phyloP scores from a whole-genome alignment of 2,329 filamentous ascomycete genomes.

The Colletotrichum somersetense region DNA sequence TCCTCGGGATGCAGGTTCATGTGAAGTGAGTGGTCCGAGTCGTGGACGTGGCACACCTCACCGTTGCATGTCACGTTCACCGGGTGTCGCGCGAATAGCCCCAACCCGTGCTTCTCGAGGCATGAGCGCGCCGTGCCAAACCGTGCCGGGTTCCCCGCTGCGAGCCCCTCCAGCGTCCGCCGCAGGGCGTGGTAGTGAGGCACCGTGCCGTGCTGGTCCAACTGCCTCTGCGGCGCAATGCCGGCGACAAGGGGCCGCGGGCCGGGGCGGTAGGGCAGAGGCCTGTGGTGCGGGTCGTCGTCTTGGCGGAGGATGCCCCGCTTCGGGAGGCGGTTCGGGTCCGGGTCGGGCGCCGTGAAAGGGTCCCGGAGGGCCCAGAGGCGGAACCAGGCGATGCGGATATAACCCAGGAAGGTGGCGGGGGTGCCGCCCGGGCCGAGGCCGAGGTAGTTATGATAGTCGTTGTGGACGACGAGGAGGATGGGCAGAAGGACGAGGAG shows the following conservation, averaged over 20 bases:
- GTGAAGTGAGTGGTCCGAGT: constrained; percentile 81
- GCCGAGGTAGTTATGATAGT: constrained; percentile 81
- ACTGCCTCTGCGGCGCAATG: constrained; percentile 85
- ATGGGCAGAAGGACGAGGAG: constrained; percentile 64
- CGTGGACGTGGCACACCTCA: constrained; percentile 87
- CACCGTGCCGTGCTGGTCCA: constrained; percentile 72
- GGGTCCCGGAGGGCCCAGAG: constrained; percentile 79
- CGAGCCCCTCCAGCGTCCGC: constrained; percentile 65
- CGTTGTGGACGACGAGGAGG: constrained; percentile 70
- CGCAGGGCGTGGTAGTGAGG: constrained; percentile 69
- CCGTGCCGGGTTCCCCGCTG: constrained; percentile 56
- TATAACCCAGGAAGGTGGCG: constrained; percentile 78
- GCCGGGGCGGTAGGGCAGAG: constrained; percentile 72
- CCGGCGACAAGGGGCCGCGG: constrained; percentile 77
- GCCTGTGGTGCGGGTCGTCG: constrained; percentile 42
- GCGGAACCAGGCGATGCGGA: constrained; percentile 78
- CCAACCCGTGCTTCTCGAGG: constrained; percentile 85
- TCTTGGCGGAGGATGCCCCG: constrained; percentile 67
- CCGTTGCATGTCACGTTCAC: constrained; percentile 79
- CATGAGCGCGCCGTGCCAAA: constrained; percentile 77
- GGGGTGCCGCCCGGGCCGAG: constrained; percentile 87
- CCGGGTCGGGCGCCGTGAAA: constrained; percentile 68
- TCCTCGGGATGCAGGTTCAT: constrained; percentile 85
- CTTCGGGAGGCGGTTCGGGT: constrained; percentile 64
- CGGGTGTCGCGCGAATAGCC: constrained; percentile 76